Evolutionary conservation across 2,329 filamentous ascomycete species (phyloP).

Genomic region (Xylaria digitata): DNA sequence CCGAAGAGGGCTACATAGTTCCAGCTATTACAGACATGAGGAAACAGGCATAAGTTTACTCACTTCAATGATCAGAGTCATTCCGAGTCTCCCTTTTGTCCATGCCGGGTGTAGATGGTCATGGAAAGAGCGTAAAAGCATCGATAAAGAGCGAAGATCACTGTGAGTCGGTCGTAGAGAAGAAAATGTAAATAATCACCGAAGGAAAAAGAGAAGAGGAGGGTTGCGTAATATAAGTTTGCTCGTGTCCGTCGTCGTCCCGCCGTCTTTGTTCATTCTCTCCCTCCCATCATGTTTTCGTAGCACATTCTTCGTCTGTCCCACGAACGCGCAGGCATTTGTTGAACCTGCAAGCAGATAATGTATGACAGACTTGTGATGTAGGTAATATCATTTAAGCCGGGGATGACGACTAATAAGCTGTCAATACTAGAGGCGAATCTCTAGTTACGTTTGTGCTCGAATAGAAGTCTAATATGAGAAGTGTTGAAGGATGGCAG

Average conservation of each 20-base stretch:
- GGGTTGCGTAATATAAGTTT: slow-evolving; percentile 23
- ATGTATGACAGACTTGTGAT: not conserved
- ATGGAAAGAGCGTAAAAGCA: not conserved
- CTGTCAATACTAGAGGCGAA: slow-evolving; percentile 1
- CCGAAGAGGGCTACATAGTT: no score
- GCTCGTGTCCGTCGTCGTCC: slow-evolving; percentile 22
- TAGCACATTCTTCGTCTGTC: slow-evolving; percentile 8
- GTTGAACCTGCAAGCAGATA: slow-evolving; percentile 6
- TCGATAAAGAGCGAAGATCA: no score
- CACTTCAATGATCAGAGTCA: not conserved
- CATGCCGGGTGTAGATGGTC: no score
- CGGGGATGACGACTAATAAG: not conserved
- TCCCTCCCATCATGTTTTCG: slow-evolving; percentile 3
- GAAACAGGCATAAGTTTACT: not conserved
- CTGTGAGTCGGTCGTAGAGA: not conserved
- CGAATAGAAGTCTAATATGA: not conserved
- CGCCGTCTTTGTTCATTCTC: slow-evolving; percentile 11
- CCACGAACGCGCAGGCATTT: not conserved
- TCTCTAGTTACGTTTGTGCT: not conserved
- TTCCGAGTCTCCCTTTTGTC: not conserved
- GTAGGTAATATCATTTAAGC: not conserved
- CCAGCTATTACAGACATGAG: not conserved
- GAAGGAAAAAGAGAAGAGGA: slow-evolving; percentile 2
- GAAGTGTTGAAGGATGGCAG: not conserved
- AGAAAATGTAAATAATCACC: not conserved